Evolutionary conservation across 441 rosid species (phyloP).

Genomic region (Theobroma grandiflorum): DNA sequence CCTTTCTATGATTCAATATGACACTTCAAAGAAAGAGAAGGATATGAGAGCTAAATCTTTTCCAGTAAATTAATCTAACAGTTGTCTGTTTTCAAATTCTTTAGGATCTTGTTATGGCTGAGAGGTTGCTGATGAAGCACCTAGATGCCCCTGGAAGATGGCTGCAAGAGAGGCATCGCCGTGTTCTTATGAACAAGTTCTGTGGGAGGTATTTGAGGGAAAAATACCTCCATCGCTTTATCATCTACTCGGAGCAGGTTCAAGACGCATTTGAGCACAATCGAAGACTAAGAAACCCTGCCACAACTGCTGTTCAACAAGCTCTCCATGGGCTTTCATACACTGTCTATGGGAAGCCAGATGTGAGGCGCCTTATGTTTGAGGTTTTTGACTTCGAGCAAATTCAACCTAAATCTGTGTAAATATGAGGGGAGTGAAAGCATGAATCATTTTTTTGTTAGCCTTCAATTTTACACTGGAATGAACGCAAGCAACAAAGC

Average conservation of each 20-base stretch:
- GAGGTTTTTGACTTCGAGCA: conserved; percentile 96
- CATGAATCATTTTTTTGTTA: not conserved
- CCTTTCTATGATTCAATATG: not conserved
- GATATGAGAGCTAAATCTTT: not conserved
- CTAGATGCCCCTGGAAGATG: conserved; percentile 91
- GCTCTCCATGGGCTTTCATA: conserved; percentile 89
- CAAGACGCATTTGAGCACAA: conserved; percentile 82
- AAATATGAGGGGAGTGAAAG: conserved; percentile 31
- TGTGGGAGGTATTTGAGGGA: conserved; percentile 88
- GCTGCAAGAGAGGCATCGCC: conserved; percentile 90
- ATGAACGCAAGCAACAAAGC: not conserved
- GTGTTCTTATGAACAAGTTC: conserved; percentile 87
- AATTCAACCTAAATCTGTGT: conserved; percentile 83
- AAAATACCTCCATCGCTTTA: conserved; percentile 67
- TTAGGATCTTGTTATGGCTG: conserved; percentile 92
- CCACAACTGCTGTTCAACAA: conserved; percentile 86
- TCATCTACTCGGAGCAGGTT: conserved; percentile 76
- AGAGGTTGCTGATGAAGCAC: conserved; percentile 90
- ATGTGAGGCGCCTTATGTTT: conserved; percentile 90
- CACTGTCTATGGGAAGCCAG: conserved; percentile 81
- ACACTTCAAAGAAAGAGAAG: not conserved
- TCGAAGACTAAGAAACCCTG: conserved; percentile 78
- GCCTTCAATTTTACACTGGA: not conserved
- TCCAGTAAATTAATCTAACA: conserved; percentile 8
- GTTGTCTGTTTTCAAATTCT: conserved; percentile 3